Evolutionary conservation across 148 eudicot genomes (phyloP), one percentile per base, ranked within the genome.

Genomic region (Chenopodium suecicum): DNA sequence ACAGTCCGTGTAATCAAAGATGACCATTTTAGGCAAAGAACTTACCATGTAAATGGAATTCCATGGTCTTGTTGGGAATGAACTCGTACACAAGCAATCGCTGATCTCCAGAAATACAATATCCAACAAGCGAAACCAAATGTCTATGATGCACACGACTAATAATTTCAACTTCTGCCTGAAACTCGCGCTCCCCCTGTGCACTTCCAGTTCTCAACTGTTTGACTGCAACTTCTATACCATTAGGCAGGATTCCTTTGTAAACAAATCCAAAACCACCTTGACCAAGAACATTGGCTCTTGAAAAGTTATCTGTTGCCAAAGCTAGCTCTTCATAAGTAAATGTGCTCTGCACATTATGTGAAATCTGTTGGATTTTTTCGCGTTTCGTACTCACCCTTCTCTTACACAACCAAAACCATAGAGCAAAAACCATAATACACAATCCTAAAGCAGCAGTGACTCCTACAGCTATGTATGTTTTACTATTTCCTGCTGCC

Each of bases 101-200:
- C 44, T 84, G 88, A 78, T 75, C 68, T 77, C 89, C 91, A 68
- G 83, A 78, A 50, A 81, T 84, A 83, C 92, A 92, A 82, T 88
- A 89, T 37, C 94, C 97, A 75, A 88, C 84, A 8, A 92, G 83
- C n/a, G 89, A 79, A 50, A 91, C 97, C 25, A 92, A 88, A 84
- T 92, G 86, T 64, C 54, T 83, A 60, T 91, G 92, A 79, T 87
- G 82, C 63, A 90, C 90, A 65, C 85, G 87, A 41, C 89, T 85
- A 41, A 90, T 88, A 16, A 77, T 87, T 44, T 88, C 90, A 2
- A 91, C 85, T 83, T 92, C 92, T 0, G 90, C 88, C 81, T 87
- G 89, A 84, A 92, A 92, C 80, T 90, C 92, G 25, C 88, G 91
- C 72, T 88, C 90, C 19, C 94, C 91, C 74, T 91, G 94, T 19